A percentile compares a stretch with the other conserved stretches of the same genome.
These are phyloP conservation scores for Populus hybrid DNA, from an alignment of 441 rosid genomes.

Conservation along the genomic window DNA sequence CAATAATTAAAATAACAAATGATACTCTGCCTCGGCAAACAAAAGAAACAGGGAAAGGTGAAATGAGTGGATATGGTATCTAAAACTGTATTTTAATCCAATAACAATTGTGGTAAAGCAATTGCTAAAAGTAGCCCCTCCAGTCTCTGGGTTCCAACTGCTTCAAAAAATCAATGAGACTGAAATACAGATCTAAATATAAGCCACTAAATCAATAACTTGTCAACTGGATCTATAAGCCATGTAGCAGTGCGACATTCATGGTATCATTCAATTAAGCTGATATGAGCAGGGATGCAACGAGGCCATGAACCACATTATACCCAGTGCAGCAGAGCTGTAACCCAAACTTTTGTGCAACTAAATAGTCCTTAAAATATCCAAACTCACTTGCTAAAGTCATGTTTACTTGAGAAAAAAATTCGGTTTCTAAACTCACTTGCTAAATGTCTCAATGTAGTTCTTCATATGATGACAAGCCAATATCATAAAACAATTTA, in stretches of 20 bases:
- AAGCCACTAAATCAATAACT: background rate
- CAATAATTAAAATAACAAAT: background rate
- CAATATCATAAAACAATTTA: background rate
- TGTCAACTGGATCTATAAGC: background rate
- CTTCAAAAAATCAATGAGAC: conserved; percentile 4
- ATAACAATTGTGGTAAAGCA: background rate
- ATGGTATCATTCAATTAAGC: background rate
- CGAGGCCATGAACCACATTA: background rate
- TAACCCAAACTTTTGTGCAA: background rate
- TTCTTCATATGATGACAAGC: background rate
- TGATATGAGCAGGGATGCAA: background rate
- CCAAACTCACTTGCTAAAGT: background rate
- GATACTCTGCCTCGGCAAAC: background rate
- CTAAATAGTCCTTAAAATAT: background rate
- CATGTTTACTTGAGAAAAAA: background rate
- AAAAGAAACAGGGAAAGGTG: background rate
- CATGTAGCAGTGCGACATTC: background rate
- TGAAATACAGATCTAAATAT: background rate
- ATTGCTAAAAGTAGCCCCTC: background rate
- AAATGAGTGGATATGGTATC: too few species aligned
- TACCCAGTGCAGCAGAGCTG: background rate
- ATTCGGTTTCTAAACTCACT: background rate
- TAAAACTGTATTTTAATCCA: background rate
- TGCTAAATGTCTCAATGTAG: background rate
- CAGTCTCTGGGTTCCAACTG: background rate